phyloP scores from a whole-genome alignment of 768 basidiomycete species.

The Leccinum rimulosum region DNA sequence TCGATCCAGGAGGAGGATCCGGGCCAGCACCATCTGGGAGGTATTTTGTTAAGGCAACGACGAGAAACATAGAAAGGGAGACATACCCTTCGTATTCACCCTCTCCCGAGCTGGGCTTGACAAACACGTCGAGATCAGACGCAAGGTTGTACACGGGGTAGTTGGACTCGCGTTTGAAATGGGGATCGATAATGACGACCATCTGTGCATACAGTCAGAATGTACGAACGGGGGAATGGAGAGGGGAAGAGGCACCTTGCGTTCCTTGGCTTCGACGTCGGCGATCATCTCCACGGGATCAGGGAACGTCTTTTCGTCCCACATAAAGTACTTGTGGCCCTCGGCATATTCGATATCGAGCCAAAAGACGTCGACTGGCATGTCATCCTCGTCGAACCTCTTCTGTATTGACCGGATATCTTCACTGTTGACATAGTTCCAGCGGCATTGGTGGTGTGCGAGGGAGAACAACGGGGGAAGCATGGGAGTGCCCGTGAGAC shows the following conservation, averaged over 20 bases:
- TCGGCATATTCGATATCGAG: constrained; percentile 94
- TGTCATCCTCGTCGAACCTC: constrained; percentile 90
- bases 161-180: constrained; percentile 76
- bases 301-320: constrained; percentile 91
- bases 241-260: constrained; percentile 60
- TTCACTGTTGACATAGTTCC: constrained; percentile 93
- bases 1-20: constrained; percentile 97
- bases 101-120: constrained; percentile 76
- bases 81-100: constrained; percentile 82
- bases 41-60: neutral
- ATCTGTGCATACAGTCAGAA: constrained; percentile 51
- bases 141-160: constrained; percentile 88
- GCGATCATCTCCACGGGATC: constrained; percentile 93
- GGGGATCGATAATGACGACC: constrained; percentile 97
- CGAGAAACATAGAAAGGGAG: neutral
- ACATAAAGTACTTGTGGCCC: constrained; percentile 96
- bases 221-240: neutral
- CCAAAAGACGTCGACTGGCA: constrained; percentile 97
- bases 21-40: constrained; percentile 84
- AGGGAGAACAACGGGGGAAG: constrained; percentile 91
- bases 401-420: constrained; percentile 84
- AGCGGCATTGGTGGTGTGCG: constrained; percentile 96
- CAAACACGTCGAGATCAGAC: constrained; percentile 74
- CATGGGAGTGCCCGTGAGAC: constrained; percentile 79
- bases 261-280: constrained; percentile 77